These are phyloP conservation scores for Amanita jacksonii DNA, from an alignment of 768 basidiomycete species.

Conservation along the genomic window DNA sequence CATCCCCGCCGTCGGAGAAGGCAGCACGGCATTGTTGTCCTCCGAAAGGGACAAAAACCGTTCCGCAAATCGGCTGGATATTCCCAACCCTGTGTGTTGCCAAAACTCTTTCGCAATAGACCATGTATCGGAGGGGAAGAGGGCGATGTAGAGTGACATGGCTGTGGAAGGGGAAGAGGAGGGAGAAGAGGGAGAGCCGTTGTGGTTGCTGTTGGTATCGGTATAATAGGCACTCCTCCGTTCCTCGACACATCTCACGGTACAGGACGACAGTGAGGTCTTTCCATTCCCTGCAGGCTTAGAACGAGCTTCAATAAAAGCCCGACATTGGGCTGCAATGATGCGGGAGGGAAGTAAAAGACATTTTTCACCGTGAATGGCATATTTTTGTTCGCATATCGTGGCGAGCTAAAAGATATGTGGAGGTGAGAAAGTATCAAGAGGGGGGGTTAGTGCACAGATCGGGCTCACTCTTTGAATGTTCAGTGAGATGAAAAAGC, in stretches of 20 bases:
- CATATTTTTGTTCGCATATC: slow-evolving; percentile 75
- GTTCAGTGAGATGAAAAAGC: slow-evolving; percentile 86
- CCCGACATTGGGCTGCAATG: slow-evolving; percentile 66
- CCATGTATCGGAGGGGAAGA: slow-evolving; percentile 58
- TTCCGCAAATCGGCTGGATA: slow-evolving; percentile 83
- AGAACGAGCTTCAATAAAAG: slow-evolving; percentile 54
- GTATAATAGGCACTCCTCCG: too few relatives aligned
- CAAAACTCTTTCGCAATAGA: slow-evolving; percentile 82
- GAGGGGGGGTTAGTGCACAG: neutral
- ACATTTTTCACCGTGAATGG: slow-evolving; percentile 57
- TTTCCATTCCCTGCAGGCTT: slow-evolving; percentile 26
- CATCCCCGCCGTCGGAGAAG: slow-evolving; percentile 22
- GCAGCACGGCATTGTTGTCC: slow-evolving; percentile 19
- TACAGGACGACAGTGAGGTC: too few relatives aligned
- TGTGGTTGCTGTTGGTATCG: too few relatives aligned
- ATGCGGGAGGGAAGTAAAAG: slow-evolving; percentile 70
- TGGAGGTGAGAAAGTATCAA: neutral
- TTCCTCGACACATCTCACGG: slow-evolving; percentile 25
- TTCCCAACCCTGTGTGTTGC: slow-evolving; percentile 90
- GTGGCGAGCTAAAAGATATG: slow-evolving; percentile 63
- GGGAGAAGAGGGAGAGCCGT: too few relatives aligned
- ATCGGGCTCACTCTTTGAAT: slow-evolving; percentile 77
- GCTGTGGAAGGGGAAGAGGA: slow-evolving; percentile 16
- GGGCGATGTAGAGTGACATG: slow-evolving; percentile 69
- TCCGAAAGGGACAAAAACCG: slow-evolving; percentile 66